Evolutionary conservation across 1,284 basidiomycete genomes (phyloP), one percentile per base, ranked within the genome.

Genomic region (Boletus semigastroideus): DNA sequence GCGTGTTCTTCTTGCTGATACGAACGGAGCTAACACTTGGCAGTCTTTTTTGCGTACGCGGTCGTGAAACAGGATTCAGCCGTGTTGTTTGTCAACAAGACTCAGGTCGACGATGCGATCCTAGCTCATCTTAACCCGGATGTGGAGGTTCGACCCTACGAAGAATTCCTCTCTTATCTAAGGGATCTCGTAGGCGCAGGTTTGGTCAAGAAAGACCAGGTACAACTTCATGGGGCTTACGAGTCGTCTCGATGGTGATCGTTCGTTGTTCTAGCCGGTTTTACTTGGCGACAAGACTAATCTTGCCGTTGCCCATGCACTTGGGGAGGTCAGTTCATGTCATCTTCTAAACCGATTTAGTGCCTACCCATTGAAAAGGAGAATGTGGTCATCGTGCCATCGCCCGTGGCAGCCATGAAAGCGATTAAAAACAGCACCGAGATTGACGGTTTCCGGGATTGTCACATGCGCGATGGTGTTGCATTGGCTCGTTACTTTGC

Each of bases 11-110:
- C 22, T n/a, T 37, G 1, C 13, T 22, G 4, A 25, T 42, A 48
- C n/a, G 11, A 16, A 27, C 11, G 9, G 12, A n/a, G 42, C 42
- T 55, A 14, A 53, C 13, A 11, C 3, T 22, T 3, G 14, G 6
- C 65, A 86, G 95, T 99, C 20, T 98, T 99, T 76, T 97, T 98
- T 65, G 85, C 91, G 0, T 98, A 95, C 67, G 90, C 92, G 3
- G 78, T 96, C 34, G 76, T 98, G 28, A 89, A 89, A 2, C 70
- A 73, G 13, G 78, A 87, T 43, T 77, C 79, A 4, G 83, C 84
- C 1, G 75, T 82, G 5, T 74, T 98, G 1, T 98, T 96, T 68
- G 74, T 94, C 50, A 78, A 95, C 54, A 73, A 77, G 1, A 68
- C 74, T 2, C 86, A 92, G 58, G 68, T 94, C 13, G 77, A 80